phyloP scores from a whole-genome alignment of 257 asterid species.

The Forsythia viridissima region DNA sequence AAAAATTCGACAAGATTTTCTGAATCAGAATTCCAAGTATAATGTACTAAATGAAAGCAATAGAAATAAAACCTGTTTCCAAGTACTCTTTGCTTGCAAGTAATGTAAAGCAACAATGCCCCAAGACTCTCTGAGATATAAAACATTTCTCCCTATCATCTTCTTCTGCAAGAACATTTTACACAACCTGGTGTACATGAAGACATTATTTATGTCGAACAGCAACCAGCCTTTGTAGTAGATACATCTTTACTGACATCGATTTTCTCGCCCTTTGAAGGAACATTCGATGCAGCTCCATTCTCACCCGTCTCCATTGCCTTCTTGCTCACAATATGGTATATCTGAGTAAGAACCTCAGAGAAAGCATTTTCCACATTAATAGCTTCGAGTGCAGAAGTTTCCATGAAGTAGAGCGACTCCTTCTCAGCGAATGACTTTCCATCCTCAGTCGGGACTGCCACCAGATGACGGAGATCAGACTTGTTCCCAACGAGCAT shows the following conservation, averaged over 20 bases:
- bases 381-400: constrained; percentile 78
- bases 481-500: constrained; percentile 88
- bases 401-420: constrained; percentile 84
- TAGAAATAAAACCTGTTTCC: background rate
- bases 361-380: constrained; percentile 77
- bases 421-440: constrained; percentile 77
- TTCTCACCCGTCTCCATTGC: constrained; percentile 64
- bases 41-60: constrained; percentile 2
- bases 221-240: constrained; percentile 69
- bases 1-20: background rate
- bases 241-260: constrained; percentile 74
- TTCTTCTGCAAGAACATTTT: too few species aligned
- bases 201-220: constrained; percentile 43
- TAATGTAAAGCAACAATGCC: background rate
- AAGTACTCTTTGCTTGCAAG: background rate
- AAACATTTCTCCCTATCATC: background rate
- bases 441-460: constrained; percentile 73
- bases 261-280: constrained; percentile 74
- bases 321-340: constrained; percentile 69
- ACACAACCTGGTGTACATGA: background rate
- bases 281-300: constrained; percentile 44
- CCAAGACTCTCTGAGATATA: background rate
- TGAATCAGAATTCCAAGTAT: background rate
- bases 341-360: constrained; percentile 74
- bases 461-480: constrained; percentile 85